Conservation (phyloP, 129 eudicot species). For the Dittrichia graveolens region DNA sequence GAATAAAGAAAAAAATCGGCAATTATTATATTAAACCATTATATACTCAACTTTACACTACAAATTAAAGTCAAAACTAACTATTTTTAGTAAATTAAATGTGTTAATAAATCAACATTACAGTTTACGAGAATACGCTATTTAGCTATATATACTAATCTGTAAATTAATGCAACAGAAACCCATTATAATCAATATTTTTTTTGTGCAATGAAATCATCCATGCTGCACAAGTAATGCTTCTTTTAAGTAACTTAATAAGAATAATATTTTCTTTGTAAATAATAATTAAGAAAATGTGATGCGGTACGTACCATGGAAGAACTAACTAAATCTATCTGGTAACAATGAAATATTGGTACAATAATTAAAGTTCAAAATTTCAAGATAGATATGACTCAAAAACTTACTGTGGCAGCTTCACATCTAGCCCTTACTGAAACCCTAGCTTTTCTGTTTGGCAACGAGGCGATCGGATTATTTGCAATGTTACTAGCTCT, state of each 20-base stretch:
- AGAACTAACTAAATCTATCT: not conserved
- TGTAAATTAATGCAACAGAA: slow-evolving; percentile 19
- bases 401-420: slow-evolving; percentile 79
- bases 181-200: not conserved
- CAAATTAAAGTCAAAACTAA: not conserved
- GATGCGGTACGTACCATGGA: too few species aligned
- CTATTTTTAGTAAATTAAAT: not conserved
- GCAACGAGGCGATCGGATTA: slow-evolving; percentile 45
- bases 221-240: not conserved
- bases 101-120: not conserved
- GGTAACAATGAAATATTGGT: not conserved
- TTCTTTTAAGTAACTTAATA: not conserved
- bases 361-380: not conserved
- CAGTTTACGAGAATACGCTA: not conserved
- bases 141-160: not conserved
- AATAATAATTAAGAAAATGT: not conserved
- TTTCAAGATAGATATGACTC: not conserved
- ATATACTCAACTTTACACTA: not conserved
- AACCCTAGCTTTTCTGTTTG: slow-evolving; percentile 91
- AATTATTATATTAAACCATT: not conserved
- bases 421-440: slow-evolving; percentile 92
- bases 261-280: not conserved
- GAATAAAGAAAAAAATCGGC: not conserved
- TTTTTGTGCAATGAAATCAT: not conserved
- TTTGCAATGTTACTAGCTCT: slow-evolving; percentile 24